Percentiles rank a stretch among this genome's conserved stretches.
Evolutionary conservation across 768 basidiomycete genomes (phyloP).

Genomic region (Serendipita indica): DNA sequence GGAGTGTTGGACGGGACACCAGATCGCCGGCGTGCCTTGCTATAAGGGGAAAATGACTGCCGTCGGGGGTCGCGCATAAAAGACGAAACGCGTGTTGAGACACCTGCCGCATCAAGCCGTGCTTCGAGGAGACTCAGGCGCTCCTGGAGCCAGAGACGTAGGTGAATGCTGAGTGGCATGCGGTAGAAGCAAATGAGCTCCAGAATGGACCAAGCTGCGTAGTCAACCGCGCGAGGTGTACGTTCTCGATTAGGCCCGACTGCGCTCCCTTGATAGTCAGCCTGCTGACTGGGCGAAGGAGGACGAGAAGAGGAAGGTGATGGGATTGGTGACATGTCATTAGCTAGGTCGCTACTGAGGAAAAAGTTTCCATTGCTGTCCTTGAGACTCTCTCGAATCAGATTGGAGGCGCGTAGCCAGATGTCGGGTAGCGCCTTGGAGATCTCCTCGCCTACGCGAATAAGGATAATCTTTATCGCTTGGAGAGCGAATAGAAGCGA

Average conservation of each 20-base stretch:
- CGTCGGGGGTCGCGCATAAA: conserved; percentile 24
- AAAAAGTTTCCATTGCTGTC: conserved; percentile 55
- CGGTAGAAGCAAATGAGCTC: conserved; percentile 50
- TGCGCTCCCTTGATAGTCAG: conserved; percentile 18
- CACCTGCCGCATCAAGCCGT: conserved; percentile 16
- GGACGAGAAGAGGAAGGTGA: conserved; percentile 20
- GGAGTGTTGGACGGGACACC: conserved; percentile 21
- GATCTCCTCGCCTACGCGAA: conserved; percentile 48
- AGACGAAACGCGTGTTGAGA: neutral
- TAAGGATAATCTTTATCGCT: conserved; percentile 48
- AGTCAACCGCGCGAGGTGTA: conserved; percentile 49
- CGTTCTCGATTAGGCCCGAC: conserved; percentile 11
- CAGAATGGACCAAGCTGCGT: conserved; percentile 55
- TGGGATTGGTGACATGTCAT: conserved; percentile 31
- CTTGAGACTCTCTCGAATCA: conserved; percentile 25
- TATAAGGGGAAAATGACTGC: conserved; percentile 38
- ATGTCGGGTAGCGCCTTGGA: conserved; percentile 38
- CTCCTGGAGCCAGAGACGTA: conserved; percentile 51
- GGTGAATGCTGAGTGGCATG: conserved; percentile 46
- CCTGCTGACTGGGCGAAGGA: conserved; percentile 16
- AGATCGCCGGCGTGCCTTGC: conserved; percentile 40
- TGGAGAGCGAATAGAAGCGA: conserved; percentile 40
- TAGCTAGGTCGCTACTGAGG: conserved; percentile 19
- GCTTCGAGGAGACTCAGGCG: conserved; percentile 40
- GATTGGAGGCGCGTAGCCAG: conserved; percentile 44